These are phyloP conservation scores for Entrophospora sp. DNA, from an alignment of 192 early-diverging fungal species.

Conservation along the genomic window DNA sequence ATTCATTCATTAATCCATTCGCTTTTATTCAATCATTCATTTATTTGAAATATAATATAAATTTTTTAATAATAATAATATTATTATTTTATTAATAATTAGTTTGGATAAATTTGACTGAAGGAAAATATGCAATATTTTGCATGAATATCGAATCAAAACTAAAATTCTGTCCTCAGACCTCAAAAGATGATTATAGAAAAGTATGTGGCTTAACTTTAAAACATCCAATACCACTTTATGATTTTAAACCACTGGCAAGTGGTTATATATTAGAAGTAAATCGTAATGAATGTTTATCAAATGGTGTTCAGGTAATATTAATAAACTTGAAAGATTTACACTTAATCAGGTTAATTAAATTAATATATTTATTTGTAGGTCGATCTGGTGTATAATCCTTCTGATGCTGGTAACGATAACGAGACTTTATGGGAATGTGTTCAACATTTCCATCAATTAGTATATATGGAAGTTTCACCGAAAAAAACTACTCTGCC, in stretches of 20 bases:
- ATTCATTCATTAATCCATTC: background rate
- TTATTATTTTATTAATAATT: background rate
- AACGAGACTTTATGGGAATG: too few relatives aligned
- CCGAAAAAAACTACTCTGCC: too few relatives aligned
- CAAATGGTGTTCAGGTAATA: conserved; percentile 11
- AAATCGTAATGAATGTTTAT: background rate
- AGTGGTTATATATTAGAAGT: conserved; percentile 3
- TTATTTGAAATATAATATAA: background rate
- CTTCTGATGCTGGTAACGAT: too few relatives aligned
- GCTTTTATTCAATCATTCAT: too few relatives aligned
- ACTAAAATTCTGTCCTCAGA: background rate
- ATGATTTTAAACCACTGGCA: background rate
- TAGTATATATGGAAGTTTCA: too few relatives aligned
- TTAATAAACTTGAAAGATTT: too few relatives aligned
- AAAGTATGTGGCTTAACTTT: conserved; percentile 9
- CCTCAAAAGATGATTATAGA: background rate
- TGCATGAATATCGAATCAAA: background rate
- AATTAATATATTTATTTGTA: too few relatives aligned
- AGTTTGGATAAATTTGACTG: conserved; percentile 2
- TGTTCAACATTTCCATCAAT: too few relatives aligned
- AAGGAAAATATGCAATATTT: background rate
- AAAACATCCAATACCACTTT: conserved; percentile 7
- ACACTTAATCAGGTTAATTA: too few relatives aligned
- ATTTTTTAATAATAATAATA: background rate
- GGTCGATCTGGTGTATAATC: too few relatives aligned